These are phyloP conservation scores for Lactarius vividus DNA, from an alignment of 768 basidiomycete species.

Conservation along the genomic window DNA sequence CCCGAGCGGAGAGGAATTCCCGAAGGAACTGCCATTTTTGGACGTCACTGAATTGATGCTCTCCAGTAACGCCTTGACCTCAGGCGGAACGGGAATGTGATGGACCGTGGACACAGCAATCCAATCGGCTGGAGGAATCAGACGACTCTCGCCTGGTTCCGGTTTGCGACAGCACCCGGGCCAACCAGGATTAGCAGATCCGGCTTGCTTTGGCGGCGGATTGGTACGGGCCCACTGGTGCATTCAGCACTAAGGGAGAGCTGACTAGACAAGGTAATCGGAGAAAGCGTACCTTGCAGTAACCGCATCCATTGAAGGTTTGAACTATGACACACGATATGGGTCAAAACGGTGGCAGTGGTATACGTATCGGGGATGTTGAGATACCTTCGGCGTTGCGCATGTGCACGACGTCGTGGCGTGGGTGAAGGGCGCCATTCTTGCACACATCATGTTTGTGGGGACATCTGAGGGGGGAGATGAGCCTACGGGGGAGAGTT, in stretches of 20 bases:
- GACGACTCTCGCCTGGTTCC: constrained; percentile 50
- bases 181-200: constrained; percentile 74
- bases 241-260: constrained; percentile 28
- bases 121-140: constrained; percentile 76
- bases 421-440: constrained; percentile 71
- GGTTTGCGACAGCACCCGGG: constrained; percentile 89
- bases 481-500: constrained; percentile 28
- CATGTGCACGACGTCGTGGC: constrained; percentile 72
- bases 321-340: constrained; percentile 48
- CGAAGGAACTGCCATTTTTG: constrained; percentile 32
- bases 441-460: constrained; percentile 73
- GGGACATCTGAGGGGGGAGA: constrained; percentile 55
- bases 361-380: constrained; percentile 11
- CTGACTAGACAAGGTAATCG: constrained; percentile 3
- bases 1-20: constrained; percentile 18
- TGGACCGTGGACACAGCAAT: constrained; percentile 74
- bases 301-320: constrained; percentile 84
- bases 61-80: constrained; percentile 67
- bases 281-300: constrained; percentile 68
- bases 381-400: constrained; percentile 83
- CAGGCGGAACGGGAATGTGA: constrained; percentile 66
- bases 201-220: constrained; percentile 51
- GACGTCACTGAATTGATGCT: constrained; percentile 37
- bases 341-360: constrained; percentile 24
- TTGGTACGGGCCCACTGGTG: constrained; percentile 67